Evolutionary conservation across 1,284 basidiomycete species (phyloP).

Genomic region (Wallemia ichthyophaga): DNA sequence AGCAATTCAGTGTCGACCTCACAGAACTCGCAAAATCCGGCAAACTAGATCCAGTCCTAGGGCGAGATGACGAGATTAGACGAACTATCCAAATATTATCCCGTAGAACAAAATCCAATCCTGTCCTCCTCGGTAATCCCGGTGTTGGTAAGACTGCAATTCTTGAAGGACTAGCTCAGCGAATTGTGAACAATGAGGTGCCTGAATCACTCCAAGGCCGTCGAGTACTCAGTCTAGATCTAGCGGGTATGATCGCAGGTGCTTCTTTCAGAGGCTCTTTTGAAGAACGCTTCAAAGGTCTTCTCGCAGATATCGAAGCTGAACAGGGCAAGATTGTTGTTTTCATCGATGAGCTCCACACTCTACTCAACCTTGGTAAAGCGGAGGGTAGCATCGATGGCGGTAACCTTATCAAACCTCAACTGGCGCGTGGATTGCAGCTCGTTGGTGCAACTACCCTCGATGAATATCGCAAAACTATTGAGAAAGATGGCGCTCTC

Average conservation of each 20-base stretch:
- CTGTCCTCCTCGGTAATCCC: conserved; percentile 31
- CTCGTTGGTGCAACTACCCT: conserved; percentile 65
- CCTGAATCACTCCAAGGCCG: conserved; percentile 68
- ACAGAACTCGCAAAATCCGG: conserved; percentile 53
- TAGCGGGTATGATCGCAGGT: conserved; percentile 51
- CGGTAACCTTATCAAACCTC: conserved; percentile 69
- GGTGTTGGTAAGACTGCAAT: conserved; percentile 81
- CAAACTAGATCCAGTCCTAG: conserved; percentile 68
- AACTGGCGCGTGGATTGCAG: conserved; percentile 52
- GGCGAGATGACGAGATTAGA: conserved; percentile 38
- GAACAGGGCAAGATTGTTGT: conserved; percentile 35
- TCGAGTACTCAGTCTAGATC: conserved; percentile 47
- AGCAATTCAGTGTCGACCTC: conserved; percentile 37
- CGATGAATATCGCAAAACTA: conserved; percentile 70
- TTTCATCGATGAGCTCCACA: conserved; percentile 76
- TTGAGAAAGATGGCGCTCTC: conserved; percentile 69
- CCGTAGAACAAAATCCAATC: conserved; percentile 57
- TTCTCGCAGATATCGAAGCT: conserved; percentile 60
- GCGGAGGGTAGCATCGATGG: conserved; percentile 72
- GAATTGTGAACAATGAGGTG: conserved; percentile 36
- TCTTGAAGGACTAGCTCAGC: conserved; percentile 34
- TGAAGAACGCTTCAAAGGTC: conserved; percentile 65
- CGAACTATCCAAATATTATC: conserved; percentile 60
- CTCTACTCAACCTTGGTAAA: conserved; percentile 58
- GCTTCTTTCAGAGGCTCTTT: conserved; percentile 70